These are phyloP conservation scores for Ceratobasidium theobromae DNA, from an alignment of 1,284 basidiomycete species.

Conservation along the genomic window DNA sequence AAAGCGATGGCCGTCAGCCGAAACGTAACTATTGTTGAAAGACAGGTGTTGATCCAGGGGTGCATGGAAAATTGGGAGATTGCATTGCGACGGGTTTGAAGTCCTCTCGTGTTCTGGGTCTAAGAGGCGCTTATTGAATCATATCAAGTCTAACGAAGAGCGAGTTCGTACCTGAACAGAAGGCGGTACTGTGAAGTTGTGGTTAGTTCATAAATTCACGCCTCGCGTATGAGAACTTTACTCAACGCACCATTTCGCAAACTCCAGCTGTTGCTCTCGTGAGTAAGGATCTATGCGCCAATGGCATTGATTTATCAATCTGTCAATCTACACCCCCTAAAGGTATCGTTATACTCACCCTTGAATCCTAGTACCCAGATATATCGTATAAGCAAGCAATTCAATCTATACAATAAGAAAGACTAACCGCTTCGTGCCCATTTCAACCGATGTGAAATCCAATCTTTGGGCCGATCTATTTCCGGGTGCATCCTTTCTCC, in stretches of 20 bases:
- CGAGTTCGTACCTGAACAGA: conserved; percentile 50
- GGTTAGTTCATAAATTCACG: background rate
- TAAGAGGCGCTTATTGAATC: conserved; percentile 36
- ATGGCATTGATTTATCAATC: background rate
- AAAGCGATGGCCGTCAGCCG: conserved; percentile 58
- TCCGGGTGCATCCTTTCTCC: conserved; percentile 48
- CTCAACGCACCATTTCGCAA: conserved; percentile 55
- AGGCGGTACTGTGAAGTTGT: conserved; percentile 49
- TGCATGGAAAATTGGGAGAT: conserved; percentile 56
- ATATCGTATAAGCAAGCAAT: background rate
- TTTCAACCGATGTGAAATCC: conserved; percentile 54
- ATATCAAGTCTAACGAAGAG: background rate
- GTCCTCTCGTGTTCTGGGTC: conserved; percentile 53
- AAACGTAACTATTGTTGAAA: conserved; percentile 50
- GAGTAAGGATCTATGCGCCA: conserved; percentile 60
- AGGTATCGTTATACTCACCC: conserved; percentile 18
- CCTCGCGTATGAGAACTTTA: background rate
- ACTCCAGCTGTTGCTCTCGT: conserved; percentile 53
- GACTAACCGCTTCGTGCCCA: conserved; percentile 50
- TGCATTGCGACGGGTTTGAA: conserved; percentile 57
- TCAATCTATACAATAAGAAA: background rate
- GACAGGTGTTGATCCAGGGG: conserved; percentile 41
- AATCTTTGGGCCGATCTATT: conserved; percentile 53
- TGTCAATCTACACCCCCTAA: background rate
- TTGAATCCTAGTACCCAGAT: conserved; percentile 18